A percentile compares a stretch with the other conserved stretches of the same genome.
Evolutionary conservation across 2,329 filamentous ascomycete genomes (phyloP).

Genomic region (Claviceps sp.): DNA sequence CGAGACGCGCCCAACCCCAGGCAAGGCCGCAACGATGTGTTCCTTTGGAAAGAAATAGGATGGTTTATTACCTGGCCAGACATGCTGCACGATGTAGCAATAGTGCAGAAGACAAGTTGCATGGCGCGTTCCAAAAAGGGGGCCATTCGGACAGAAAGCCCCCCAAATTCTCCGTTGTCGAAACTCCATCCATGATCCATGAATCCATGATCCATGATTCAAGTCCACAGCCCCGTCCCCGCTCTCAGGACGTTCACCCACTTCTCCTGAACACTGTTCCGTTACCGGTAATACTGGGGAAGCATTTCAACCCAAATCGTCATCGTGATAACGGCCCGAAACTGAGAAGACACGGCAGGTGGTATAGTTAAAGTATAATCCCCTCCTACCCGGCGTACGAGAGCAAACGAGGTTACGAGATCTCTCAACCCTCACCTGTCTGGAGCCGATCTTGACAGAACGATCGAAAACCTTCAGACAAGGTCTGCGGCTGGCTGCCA

Average conservation of each 20-base stretch:
- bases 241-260: too few species aligned
- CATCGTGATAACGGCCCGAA: slow-evolving; percentile 1
- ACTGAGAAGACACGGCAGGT: neutral
- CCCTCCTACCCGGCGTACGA: neutral
- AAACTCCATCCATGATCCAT: neutral
- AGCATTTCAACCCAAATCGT: neutral
- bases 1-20: neutral
- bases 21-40: neutral
- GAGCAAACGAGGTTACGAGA: neutral
- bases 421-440: neutral
- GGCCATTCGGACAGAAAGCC: neutral
- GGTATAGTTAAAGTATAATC: slow-evolving; percentile 3
- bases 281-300: slow-evolving; percentile 1
- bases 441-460: slow-evolving; percentile 5
- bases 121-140: neutral
- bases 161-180: neutral
- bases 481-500: slow-evolving; percentile 4
- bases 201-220: too few species aligned
- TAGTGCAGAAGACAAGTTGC: neutral
- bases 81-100: neutral
- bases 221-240: neutral
- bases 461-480: slow-evolving; percentile 7
- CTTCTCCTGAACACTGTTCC: neutral
- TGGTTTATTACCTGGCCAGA: neutral
- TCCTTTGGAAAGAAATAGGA: neutral